A percentile compares a stretch with the other conserved stretches of the same genome.
These are phyloP conservation scores for Thalassiosira sp. DNA, from an alignment of 352 stramenopile species.

Conservation along the genomic window DNA sequence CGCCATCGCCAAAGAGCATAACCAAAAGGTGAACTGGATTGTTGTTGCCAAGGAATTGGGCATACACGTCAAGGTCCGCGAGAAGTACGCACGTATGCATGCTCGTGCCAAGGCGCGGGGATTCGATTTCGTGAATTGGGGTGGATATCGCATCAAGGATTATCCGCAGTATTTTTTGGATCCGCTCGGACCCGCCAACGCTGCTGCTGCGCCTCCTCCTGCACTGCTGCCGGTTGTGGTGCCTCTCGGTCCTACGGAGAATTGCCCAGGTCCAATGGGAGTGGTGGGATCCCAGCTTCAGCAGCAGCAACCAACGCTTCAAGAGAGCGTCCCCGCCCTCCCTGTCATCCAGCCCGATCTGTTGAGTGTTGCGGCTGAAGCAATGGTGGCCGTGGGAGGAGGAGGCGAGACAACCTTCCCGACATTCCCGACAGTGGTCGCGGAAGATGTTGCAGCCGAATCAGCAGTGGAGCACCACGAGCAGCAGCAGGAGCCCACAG, in stretches of 20 bases:
- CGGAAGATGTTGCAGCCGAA: too few relatives aligned
- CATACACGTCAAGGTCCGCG: slow-evolving; percentile 80
- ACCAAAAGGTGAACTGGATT: slow-evolving; percentile 81
- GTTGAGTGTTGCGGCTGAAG: slow-evolving; percentile 13
- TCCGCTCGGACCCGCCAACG: slow-evolving; percentile 13
- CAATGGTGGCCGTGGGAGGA: slow-evolving; percentile 3
- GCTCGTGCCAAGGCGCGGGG: slow-evolving; percentile 59
- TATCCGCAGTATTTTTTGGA: slow-evolving; percentile 45
- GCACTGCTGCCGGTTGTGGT: neutral
- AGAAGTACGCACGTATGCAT: slow-evolving; percentile 81
- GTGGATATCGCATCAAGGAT: slow-evolving; percentile 43
- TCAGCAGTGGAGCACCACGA: too few relatives aligned
- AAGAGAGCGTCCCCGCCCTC: neutral
- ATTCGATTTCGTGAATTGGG: slow-evolving; percentile 71
- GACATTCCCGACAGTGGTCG: neutral
- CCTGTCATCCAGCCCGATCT: neutral
- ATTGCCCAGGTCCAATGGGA: neutral
- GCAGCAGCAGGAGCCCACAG: too few relatives aligned
- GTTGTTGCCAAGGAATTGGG: slow-evolving; percentile 76
- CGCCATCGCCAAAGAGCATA: slow-evolving; percentile 79
- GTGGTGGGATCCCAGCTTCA: neutral
- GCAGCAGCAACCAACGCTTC: neutral
- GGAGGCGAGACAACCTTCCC: neutral
- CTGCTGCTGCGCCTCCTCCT: neutral
- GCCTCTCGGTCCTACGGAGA: too few relatives aligned